Conservation (phyloP, 805 yeast species). For the Candida corydali region DNA sequence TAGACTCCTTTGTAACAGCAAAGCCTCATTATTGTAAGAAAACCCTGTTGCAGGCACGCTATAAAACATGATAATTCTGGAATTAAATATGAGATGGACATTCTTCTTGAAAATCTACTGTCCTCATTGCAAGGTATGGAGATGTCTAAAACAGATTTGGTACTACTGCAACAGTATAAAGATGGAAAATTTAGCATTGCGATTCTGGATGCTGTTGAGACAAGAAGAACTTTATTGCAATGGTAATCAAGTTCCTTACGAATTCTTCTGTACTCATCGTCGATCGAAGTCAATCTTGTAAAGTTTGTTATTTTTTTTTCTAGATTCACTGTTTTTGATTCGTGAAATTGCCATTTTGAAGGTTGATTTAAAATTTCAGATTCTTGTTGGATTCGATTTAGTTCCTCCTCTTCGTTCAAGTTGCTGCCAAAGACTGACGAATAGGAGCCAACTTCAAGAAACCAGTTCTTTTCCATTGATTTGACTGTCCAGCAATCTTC, state of each 20-base stretch:
- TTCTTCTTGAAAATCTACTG: slow-evolving; percentile 27
- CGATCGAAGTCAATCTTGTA: slow-evolving; percentile 20
- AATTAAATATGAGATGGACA: slow-evolving; percentile 30
- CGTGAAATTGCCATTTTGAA: slow-evolving; percentile 31
- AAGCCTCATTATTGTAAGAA: slow-evolving; percentile 31
- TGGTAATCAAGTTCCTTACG: slow-evolving; percentile 17
- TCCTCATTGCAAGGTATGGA: slow-evolving; percentile 35
- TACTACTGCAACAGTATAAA: slow-evolving; percentile 46
- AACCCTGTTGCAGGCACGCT: slow-evolving; percentile 36
- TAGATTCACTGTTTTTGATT: slow-evolving; percentile 16
- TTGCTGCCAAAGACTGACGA: slow-evolving; percentile 43
- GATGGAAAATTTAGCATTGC: slow-evolving; percentile 44
- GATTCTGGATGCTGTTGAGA: slow-evolving; percentile 42
- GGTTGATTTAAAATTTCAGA: slow-evolving; percentile 38
- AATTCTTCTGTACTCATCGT: slow-evolving; percentile 33
- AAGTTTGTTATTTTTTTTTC: slow-evolving; percentile 1
- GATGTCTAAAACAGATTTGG: slow-evolving; percentile 38
- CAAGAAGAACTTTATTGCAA: slow-evolving; percentile 9
- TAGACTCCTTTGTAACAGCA: slow-evolving; percentile 33
- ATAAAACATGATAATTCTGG: slow-evolving; percentile 33
- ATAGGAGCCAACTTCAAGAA: slow-evolving; percentile 47
- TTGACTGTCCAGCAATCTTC: slow-evolving; percentile 56
- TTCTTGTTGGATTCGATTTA: slow-evolving; percentile 31
- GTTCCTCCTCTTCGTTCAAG: slow-evolving; percentile 26
- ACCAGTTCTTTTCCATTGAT: slow-evolving; percentile 34